Evolutionary conservation across 2,329 filamentous ascomycete genomes (phyloP).

Genomic region (Fusarium sp.): DNA sequence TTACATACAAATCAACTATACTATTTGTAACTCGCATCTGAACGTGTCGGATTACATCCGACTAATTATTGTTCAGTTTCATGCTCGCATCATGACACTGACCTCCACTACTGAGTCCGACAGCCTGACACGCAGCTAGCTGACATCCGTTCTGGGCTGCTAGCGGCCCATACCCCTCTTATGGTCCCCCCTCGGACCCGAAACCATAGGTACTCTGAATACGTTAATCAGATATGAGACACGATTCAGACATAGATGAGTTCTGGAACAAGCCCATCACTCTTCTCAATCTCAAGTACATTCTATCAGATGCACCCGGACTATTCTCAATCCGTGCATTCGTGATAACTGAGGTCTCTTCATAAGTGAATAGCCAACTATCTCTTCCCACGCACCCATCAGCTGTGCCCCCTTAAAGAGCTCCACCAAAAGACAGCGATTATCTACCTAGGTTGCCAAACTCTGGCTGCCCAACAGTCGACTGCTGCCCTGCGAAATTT

Average conservation of each 20-base stretch:
- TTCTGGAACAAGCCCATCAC: not conserved
- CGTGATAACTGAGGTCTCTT: not conserved
- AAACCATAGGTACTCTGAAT: slow-evolving; percentile 1
- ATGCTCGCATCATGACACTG: slow-evolving; percentile 32
- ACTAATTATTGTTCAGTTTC: slow-evolving; percentile 1
- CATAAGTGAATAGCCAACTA: not conserved
- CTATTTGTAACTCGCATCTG: not conserved
- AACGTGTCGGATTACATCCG: not conserved
- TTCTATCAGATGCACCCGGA: not conserved
- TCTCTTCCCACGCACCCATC: not conserved
- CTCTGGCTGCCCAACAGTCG: slow-evolving; percentile 37
- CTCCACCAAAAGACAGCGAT: slow-evolving; percentile 26
- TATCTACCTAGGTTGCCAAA: slow-evolving; percentile 14
- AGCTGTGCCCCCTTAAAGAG: slow-evolving; percentile 10
- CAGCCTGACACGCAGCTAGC: slow-evolving; percentile 13
- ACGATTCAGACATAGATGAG: not conserved
- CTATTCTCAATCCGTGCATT: not conserved
- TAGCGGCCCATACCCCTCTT: slow-evolving; percentile 13
- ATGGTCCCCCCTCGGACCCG: not conserved
- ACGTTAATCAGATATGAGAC: not conserved
- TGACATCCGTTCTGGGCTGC: not conserved
- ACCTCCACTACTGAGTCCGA: slow-evolving; percentile 14
- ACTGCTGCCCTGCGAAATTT: slow-evolving; percentile 32
- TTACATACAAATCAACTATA: slow-evolving; percentile 21
- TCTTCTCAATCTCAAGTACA: not conserved